These are phyloP conservation scores for Scedosporium boydii DNA, from an alignment of 2,329 filamentous ascomycete species.

Conservation along the genomic window DNA sequence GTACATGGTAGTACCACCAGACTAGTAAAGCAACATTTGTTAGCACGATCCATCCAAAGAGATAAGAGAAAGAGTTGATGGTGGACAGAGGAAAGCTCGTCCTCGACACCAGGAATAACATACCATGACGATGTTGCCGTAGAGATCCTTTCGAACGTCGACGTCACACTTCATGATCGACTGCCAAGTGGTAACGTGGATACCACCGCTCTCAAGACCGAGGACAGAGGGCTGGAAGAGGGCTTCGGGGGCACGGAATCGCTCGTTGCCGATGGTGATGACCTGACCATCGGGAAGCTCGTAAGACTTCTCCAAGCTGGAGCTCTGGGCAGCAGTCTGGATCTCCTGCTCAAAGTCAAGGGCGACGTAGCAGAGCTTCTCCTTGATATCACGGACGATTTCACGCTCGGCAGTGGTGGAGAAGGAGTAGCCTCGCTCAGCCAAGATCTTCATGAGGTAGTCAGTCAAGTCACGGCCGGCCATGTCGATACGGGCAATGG, in stretches of 20 bases:
- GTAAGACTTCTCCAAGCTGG: slow-evolving; percentile 98
- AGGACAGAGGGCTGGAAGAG: slow-evolving; percentile 98
- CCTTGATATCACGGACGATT: slow-evolving; percentile 99
- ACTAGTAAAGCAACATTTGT: slow-evolving; percentile 42
- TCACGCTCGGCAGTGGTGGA: slow-evolving; percentile 99
- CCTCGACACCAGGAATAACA: slow-evolving; percentile 25
- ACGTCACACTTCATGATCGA: slow-evolving; percentile 99
- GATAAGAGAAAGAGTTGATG: not conserved
- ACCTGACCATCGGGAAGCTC: slow-evolving; percentile 99
- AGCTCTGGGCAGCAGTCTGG: slow-evolving; percentile 98
- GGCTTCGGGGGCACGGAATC: slow-evolving; percentile 98
- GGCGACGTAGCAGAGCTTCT: slow-evolving; percentile 99
- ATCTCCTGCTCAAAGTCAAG: slow-evolving; percentile 99
- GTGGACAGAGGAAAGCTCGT: not conserved
- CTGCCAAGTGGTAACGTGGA: slow-evolving; percentile 99
- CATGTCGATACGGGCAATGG: slow-evolving; percentile 99
- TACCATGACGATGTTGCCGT: slow-evolving; percentile 99
- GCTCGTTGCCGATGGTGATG: slow-evolving; percentile 99
- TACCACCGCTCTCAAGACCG: slow-evolving; percentile 96
- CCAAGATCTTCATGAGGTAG: slow-evolving; percentile 99
- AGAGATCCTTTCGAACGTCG: slow-evolving; percentile 99
- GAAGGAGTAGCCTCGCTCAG: slow-evolving; percentile 99
- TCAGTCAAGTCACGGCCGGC: slow-evolving; percentile 99
- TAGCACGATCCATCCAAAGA: not conserved
- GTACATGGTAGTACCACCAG: slow-evolving; percentile 99